phyloP scores from a whole-genome alignment of 345 rosid genomes.

The Rubroshorea leprosula region DNA sequence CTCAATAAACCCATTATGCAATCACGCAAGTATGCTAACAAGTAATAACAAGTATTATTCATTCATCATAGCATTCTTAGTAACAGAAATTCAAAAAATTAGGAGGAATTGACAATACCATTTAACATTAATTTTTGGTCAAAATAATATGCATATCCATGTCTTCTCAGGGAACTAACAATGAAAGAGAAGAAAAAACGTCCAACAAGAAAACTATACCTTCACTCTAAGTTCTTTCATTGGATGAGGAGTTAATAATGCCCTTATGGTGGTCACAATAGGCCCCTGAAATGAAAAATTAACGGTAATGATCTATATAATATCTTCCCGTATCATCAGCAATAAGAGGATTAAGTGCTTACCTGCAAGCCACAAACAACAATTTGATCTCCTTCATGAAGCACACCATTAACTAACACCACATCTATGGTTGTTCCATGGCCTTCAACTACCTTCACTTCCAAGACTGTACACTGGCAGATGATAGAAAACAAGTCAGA shows the following conservation, averaged over 20 bases:
- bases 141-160: background rate
- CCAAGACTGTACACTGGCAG: constrained; percentile 89
- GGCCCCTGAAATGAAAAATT: constrained; percentile 59
- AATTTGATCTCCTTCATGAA: constrained; percentile 90
- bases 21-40: too few relatives aligned
- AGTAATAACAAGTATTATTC: too few relatives aligned
- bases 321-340: constrained; percentile 6
- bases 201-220: constrained; percentile 33
- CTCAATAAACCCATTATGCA: too few relatives aligned
- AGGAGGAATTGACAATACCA: too few relatives aligned
- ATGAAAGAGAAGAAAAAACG: background rate
- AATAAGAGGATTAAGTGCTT: constrained; percentile 22
- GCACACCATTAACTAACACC: constrained; percentile 82
- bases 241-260: constrained; percentile 91
- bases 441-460: constrained; percentile 94
- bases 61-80: too few relatives aligned
- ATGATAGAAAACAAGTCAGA: constrained; percentile 25
- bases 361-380: constrained; percentile 96
- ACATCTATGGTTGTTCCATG: constrained; percentile 95
- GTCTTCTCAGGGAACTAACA: too few relatives aligned
- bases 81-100: too few relatives aligned
- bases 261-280: constrained; percentile 78
- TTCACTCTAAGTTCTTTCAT: constrained; percentile 96
- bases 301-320: constrained; percentile 9
- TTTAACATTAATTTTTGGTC: too few relatives aligned